Evolutionary conservation across 495 filamentous ascomycete species (phyloP).

Genomic region (Tuber calosporum): DNA sequence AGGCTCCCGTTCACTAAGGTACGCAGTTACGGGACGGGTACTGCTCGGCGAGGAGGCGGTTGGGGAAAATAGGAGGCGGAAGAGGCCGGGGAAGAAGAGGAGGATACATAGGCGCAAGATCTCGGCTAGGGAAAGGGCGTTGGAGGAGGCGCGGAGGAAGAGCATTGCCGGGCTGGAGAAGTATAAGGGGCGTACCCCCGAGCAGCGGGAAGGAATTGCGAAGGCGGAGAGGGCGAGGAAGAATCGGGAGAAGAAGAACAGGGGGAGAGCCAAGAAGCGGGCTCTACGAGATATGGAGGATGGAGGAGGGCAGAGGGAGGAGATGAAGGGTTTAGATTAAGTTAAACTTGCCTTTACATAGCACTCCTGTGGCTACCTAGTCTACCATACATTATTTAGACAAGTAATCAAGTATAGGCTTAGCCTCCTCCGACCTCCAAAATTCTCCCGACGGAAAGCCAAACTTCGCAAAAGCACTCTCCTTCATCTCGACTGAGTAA

Average conservation of each 20-base stretch:
- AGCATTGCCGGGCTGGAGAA: conserved; percentile 26
- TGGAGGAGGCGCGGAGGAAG: conserved; percentile 22
- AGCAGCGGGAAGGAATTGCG: conserved; percentile 20
- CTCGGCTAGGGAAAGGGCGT: conserved; percentile 8
- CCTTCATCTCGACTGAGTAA: conserved; percentile 89
- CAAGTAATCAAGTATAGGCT: conserved; percentile 54
- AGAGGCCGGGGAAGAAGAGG: conserved; percentile 25
- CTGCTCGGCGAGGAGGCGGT: conserved; percentile 6
- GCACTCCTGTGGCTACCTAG: background rate
- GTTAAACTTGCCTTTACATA: background rate
- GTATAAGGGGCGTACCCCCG: conserved; percentile 21
- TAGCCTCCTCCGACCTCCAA: conserved; percentile 69
- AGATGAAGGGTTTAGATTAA: conserved; percentile 4
- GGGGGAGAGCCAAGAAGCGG: conserved; percentile 25
- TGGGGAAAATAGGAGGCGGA: background rate
- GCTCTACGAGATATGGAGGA: conserved; percentile 5
- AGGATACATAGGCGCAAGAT: conserved; percentile 13
- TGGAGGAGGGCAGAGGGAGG: background rate
- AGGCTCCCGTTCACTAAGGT: background rate
- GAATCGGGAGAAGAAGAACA: conserved; percentile 33
- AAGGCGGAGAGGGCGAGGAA: conserved; percentile 23
- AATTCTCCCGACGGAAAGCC: conserved; percentile 68
- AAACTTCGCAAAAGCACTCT: conserved; percentile 72
- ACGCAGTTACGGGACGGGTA: background rate
- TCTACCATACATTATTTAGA: background rate